Evolutionary conservation across 1,284 basidiomycete species (phyloP), one percentile per base, ranked within the genome.

Genomic region (Microstroma glucosiphilum): DNA sequence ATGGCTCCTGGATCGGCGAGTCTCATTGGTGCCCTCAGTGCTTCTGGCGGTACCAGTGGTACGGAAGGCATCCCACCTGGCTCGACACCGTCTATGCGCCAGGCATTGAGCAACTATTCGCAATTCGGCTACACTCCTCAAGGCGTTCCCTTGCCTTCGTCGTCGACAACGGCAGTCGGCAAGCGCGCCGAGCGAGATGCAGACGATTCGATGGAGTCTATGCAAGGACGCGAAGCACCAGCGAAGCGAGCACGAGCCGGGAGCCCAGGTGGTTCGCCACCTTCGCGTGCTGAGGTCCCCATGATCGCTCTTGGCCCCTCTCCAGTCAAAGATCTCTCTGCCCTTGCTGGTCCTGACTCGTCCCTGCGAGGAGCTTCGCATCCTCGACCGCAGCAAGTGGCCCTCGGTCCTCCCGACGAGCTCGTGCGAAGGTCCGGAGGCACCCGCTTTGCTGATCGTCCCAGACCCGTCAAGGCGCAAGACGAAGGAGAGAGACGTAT

Each of bases 321-420:
- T 59, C 72, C 71, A 6, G 76, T 78, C 62, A 76, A 69, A 60
- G 75, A 78, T 48, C 65, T 78, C 51, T 76, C 77, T 56, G 65
- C 66, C 12, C 70, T 78, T 11, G 73, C 67, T 43, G 67, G 74
- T 19, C 61, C 61, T 6, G 46, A 62, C 12, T 59, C 61, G 12
- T 66, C 64, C 15, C 60, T 74, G 58, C 67, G 70, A 23, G 69
- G 75, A 8, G 75, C 75, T 26, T 67, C 68, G 40, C 72, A 69
- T 12, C 68, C 66, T 43, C 64, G 65, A 1, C 67, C 61, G 21
- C 59, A 65, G 21, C 67, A 67, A 51, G 63, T 67, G 60, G 59
- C 65, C 15, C 64, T 70, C 23, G 68, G 69, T 12, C 61, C 69
- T n/a, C 71, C 69, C 23, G 65, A 70, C 37, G 60, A 63, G 25